These are phyloP conservation scores for Pseudisothecium myosuroides DNA, from an alignment of 225 moss, liverwort and hornwort genomes.

Conservation along the genomic window DNA sequence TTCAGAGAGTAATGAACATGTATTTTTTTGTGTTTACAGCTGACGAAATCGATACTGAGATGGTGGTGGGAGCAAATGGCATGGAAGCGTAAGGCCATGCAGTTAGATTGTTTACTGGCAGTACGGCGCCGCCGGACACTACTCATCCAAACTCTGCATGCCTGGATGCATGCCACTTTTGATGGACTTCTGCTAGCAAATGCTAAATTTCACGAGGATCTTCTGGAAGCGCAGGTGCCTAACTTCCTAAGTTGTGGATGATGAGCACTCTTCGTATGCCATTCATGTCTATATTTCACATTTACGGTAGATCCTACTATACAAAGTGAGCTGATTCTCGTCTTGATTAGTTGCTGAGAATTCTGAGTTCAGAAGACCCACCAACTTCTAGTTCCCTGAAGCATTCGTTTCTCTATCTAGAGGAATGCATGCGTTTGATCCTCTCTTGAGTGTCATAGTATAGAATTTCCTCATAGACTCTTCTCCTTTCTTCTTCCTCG, in stretches of 20 bases:
- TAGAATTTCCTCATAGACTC: background rate
- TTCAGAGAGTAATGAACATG: background rate
- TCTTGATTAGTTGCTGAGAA: background rate
- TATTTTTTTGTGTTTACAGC: conserved; percentile 13
- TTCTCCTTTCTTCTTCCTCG: background rate
- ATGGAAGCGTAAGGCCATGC: conserved; percentile 79
- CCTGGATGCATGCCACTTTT: conserved; percentile 97
- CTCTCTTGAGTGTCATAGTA: background rate
- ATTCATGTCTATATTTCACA: background rate
- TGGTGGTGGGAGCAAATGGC: conserved; percentile 98
- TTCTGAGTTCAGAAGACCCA: background rate
- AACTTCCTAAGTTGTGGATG: background rate
- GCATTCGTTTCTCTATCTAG: background rate
- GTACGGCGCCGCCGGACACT: conserved; percentile 61
- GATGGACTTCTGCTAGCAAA: conserved; percentile 87
- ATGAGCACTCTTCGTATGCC: background rate
- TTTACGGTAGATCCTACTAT: background rate
- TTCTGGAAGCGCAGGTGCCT: conserved; percentile 77
- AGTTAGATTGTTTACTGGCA: conserved; percentile 69
- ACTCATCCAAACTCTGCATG: conserved; percentile 59
- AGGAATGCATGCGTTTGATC: background rate
- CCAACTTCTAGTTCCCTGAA: background rate
- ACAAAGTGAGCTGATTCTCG: background rate
- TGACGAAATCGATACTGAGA: conserved; percentile 58
- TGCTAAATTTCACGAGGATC: conserved; percentile 79